Evolutionary conservation across 371 early-diverging fungal genomes (phyloP).

Genomic region (Entomophthora muscae): DNA sequence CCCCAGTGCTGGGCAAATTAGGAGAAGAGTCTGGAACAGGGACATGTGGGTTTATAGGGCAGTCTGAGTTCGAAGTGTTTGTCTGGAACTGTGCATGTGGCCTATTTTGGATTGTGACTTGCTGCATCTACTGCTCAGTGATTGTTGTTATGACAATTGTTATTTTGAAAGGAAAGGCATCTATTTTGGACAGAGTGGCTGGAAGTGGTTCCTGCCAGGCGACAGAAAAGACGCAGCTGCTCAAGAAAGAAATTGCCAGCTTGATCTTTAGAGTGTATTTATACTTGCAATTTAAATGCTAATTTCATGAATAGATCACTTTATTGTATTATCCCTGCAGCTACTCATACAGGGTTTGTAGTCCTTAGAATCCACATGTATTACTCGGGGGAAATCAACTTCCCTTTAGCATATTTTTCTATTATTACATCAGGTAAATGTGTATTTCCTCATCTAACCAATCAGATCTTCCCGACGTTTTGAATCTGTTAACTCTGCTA

Average conservation of each 20-base stretch:
- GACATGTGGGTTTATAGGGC: not conserved
- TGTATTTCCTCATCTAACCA: not conserved
- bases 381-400: not conserved
- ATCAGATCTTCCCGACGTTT: not conserved
- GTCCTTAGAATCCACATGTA: not conserved
- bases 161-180: not conserved
- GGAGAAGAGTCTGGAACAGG: not conserved
- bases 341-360: not conserved
- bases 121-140: not conserved
- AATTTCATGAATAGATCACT: not conserved
- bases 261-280: not conserved
- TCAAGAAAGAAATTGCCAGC: not conserved
- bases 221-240: not conserved
- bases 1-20: not conserved
- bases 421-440: not conserved
- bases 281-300: not conserved
- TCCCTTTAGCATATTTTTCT: not conserved
- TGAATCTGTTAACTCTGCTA: not conserved
- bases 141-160: not conserved
- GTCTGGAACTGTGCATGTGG: not conserved
- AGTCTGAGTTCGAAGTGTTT: not conserved
- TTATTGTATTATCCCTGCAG: not conserved
- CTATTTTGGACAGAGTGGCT: not conserved
- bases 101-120: not conserved
- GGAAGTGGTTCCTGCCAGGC: not conserved